Conservation (phyloP, 345 rosid species). For the Gynandropsis gynandra region DNA sequence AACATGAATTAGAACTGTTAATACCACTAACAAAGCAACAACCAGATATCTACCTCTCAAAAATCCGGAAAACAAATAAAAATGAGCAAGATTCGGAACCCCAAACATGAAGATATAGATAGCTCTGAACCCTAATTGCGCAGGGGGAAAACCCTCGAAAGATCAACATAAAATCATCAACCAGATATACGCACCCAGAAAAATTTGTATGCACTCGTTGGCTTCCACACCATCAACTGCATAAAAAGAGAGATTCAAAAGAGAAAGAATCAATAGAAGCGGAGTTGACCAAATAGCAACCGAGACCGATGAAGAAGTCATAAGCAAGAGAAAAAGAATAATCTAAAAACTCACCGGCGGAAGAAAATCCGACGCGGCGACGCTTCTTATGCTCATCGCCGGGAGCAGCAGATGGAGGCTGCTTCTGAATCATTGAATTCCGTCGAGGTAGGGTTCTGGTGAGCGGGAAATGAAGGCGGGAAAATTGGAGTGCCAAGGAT, state of each 20-base stretch:
- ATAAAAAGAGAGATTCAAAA: no score
- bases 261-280: background rate
- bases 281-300: background rate
- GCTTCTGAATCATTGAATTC: conserved; percentile 45
- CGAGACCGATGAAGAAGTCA: background rate
- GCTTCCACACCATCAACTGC: conserved; percentile 88
- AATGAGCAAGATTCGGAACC: no score
- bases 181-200: conserved; percentile 45
- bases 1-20: background rate
- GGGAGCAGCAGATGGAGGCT: conserved; percentile 33
- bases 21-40: background rate
- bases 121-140: background rate
- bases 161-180: no score
- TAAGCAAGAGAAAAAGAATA: conserved; percentile 4
- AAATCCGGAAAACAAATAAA: background rate
- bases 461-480: conserved; percentile 70
- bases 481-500: conserved; percentile 32
- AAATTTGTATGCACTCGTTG: conserved; percentile 66
- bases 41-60: background rate
- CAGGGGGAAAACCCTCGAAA: conserved; percentile 1
- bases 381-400: conserved; percentile 65
- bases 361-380: conserved; percentile 68
- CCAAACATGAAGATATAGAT: no score
- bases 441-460: conserved; percentile 31
- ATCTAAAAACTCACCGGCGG: conserved; percentile 37